phyloP scores from a whole-genome alignment of 495 filamentous ascomycete species.

The Bathelium albidoporum region DNA sequence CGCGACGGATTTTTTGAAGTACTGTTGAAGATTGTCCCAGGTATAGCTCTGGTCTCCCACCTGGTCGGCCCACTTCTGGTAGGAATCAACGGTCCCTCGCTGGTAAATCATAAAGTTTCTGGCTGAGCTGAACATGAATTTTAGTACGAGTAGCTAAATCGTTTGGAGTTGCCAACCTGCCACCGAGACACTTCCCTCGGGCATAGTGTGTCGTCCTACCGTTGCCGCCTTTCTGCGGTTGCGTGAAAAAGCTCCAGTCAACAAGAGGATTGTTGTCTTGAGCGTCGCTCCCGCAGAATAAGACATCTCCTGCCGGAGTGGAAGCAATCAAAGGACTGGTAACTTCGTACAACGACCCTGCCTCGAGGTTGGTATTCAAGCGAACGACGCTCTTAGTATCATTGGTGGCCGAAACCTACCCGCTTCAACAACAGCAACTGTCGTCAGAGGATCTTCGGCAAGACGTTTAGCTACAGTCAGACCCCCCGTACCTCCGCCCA shows the following conservation, averaged over 20 bases:
- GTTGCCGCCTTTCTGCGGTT: constrained; percentile 12
- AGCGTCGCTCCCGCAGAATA: not conserved
- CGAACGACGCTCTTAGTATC: not conserved
- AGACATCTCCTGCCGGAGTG: not conserved
- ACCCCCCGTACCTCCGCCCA: constrained; percentile 20
- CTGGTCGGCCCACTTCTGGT: constrained; percentile 45
- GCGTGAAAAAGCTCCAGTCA: constrained; percentile 20
- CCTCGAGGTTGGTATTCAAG: not conserved
- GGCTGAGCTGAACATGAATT: not conserved
- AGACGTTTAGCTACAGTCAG: constrained; percentile 6
- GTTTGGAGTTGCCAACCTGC: constrained; percentile 6
- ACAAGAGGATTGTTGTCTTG: constrained; percentile 16
- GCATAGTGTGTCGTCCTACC: constrained; percentile 17
- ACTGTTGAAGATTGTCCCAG: constrained; percentile 43
- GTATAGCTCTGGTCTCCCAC: constrained; percentile 47
- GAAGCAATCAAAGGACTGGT: not conserved
- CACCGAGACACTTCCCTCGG: constrained; percentile 22
- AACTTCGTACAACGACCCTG: not conserved
- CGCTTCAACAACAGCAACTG: constrained; percentile 11
- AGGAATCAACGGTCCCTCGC: constrained; percentile 33
- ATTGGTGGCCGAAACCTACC: not conserved
- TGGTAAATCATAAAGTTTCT: constrained; percentile 23
- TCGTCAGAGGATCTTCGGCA: constrained; percentile 2
- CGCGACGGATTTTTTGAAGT: constrained; percentile 41
- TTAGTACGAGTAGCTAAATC: not conserved